Evolutionary conservation across 129 eudicot species (phyloP).

Genomic region (Pseudognaphalium luteoalbum): DNA sequence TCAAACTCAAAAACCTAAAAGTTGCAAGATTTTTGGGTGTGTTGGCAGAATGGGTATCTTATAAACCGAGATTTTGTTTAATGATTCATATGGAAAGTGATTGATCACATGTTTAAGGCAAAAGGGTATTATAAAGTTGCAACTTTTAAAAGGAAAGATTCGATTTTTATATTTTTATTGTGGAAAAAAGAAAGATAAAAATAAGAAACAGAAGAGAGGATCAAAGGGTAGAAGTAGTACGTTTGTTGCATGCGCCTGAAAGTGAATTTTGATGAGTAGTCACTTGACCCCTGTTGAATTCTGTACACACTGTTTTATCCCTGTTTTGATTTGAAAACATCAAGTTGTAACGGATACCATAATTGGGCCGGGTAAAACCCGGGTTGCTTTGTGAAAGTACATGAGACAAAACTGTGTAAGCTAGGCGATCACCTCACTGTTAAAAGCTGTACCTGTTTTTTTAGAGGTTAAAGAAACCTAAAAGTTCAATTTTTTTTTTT

Average conservation of each 20-base stretch:
- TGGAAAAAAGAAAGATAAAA: neutral
- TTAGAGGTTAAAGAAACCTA: too few species aligned
- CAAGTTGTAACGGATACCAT: too few species aligned
- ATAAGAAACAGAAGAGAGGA: neutral
- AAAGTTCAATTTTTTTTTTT: too few species aligned
- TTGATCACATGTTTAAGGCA: slow-evolving; percentile 31
- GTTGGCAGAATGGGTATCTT: slow-evolving; percentile 36
- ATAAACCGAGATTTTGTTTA: slow-evolving; percentile 20
- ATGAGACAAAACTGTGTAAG: too few species aligned
- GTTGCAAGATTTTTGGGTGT: slow-evolving; percentile 23
- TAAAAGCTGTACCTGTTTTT: too few species aligned
- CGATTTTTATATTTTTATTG: neutral
- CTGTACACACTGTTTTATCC: neutral
- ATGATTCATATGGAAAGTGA: slow-evolving; percentile 32
- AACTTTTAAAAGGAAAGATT: slow-evolving; percentile 30
- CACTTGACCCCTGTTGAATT: neutral
- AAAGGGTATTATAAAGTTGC: slow-evolving; percentile 19
- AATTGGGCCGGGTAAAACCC: slow-evolving; percentile 21
- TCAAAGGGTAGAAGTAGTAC: slow-evolving; percentile 23
- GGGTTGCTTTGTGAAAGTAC: neutral
- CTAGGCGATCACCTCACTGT: too few species aligned
- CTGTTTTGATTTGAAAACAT: neutral
- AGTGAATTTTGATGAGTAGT: slow-evolving; percentile 2
- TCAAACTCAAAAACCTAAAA: slow-evolving; percentile 13
- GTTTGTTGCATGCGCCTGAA: slow-evolving; percentile 32